These are phyloP conservation scores for Cladophialophora carrionii DNA, from an alignment of 2,329 filamentous ascomycete genomes.

Conservation along the genomic window DNA sequence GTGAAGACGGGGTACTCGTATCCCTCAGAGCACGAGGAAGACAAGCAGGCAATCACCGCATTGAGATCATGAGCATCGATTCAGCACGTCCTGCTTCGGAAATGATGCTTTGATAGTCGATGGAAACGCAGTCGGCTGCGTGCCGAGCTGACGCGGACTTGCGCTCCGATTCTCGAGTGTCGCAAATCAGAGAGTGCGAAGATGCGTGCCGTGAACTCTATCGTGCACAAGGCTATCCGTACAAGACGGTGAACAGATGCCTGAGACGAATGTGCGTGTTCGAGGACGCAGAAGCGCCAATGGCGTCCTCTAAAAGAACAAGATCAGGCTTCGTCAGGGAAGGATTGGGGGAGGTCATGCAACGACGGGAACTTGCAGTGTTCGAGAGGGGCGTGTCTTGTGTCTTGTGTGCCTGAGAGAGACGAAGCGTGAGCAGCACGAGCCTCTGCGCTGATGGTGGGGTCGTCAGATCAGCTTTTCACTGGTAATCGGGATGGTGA, in stretches of 20 bases:
- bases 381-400: not conserved
- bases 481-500: not conserved
- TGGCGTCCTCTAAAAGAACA: not conserved
- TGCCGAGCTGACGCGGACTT: not conserved
- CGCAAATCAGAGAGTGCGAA: not conserved
- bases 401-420: not conserved
- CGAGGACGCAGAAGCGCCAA: not conserved
- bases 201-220: not conserved
- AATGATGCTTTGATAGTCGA: not conserved
- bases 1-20: too few relatives aligned
- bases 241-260: not conserved
- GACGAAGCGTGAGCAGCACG: not conserved
- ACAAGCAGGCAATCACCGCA: not conserved
- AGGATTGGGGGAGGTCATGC: not conserved
- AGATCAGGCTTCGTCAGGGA: not conserved
- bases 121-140: slow-evolving; percentile 1
- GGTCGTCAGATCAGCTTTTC: not conserved
- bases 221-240: not conserved
- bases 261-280: not conserved
- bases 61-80: not conserved
- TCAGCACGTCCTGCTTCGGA: not conserved
- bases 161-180: not conserved
- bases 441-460: not conserved
- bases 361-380: not conserved
- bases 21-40: too few relatives aligned